A percentile compares a stretch with the other conserved stretches of the same genome.
phyloP scores from a whole-genome alignment of 352 stramenopile species.

The Globisporangium radiosum region DNA sequence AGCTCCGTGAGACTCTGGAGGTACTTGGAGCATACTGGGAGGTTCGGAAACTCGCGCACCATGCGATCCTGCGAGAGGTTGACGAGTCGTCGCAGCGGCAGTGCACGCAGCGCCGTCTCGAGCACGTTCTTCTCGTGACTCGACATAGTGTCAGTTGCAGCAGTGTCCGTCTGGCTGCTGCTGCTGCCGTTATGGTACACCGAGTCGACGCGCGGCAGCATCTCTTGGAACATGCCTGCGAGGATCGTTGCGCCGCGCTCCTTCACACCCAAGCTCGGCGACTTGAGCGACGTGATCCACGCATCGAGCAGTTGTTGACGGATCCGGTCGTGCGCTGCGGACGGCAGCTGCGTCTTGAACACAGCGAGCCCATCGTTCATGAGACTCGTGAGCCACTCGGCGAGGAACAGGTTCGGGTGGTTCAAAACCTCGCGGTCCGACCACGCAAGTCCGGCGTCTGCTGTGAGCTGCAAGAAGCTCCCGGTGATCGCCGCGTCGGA shows the following conservation, averaged over 20 bases:
- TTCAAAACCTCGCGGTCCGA: conserved; percentile 77
- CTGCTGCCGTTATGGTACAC: conserved; percentile 6
- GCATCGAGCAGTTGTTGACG: conserved; percentile 63
- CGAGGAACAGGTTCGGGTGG: conserved; percentile 83
- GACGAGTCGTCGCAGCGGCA: conserved; percentile 67
- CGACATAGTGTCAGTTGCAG: conserved; percentile 3
- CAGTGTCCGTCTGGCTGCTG: too few relatives aligned
- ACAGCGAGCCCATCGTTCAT: conserved; percentile 52
- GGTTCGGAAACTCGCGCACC: conserved; percentile 62
- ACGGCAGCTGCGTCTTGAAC: conserved; percentile 34
- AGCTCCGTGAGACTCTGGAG: conserved; percentile 83
- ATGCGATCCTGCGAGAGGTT: conserved; percentile 71
- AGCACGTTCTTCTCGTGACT: conserved; percentile 21
- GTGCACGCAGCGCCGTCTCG: conserved; percentile 35
- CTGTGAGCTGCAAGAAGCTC: conserved; percentile 65
- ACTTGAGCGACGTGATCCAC: conserved; percentile 82
- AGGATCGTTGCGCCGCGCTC: conserved; percentile 78
- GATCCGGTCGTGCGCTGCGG: conserved; percentile 38
- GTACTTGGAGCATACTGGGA: conserved; percentile 79
- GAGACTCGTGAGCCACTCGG: conserved; percentile 78
- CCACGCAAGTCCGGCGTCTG: conserved; percentile 60
- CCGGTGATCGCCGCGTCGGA: conserved; percentile 60
- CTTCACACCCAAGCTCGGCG: conserved; percentile 81
- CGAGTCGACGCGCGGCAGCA: conserved; percentile 38
- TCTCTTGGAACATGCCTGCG: conserved; percentile 68